phyloP scores from a whole-genome alignment of 257 asterid genomes.

The Salvia splendens region DNA sequence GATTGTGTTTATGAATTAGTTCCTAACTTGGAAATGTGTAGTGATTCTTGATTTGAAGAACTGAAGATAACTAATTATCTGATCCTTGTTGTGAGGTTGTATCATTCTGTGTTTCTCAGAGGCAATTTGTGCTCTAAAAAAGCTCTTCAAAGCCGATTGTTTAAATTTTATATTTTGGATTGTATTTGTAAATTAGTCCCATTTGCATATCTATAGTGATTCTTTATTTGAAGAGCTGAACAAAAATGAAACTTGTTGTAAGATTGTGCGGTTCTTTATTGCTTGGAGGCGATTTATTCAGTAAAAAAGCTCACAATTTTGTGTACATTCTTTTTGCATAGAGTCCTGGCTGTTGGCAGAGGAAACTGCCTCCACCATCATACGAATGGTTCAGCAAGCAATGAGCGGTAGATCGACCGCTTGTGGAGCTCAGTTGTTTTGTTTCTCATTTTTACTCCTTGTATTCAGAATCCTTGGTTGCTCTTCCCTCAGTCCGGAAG shows the following conservation, averaged over 20 bases:
- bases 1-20: constrained; percentile 29
- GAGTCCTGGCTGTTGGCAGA: constrained; percentile 68
- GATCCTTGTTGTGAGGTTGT: constrained; percentile 30
- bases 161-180: constrained; percentile 32
- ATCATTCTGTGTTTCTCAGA: constrained; percentile 51
- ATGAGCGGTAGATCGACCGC: constrained; percentile 73
- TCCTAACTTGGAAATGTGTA: constrained; percentile 28
- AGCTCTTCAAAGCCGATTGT: constrained; percentile 39
- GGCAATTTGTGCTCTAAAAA: constrained; percentile 41
- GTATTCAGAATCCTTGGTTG: constrained; percentile 46
- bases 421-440: constrained; percentile 47
- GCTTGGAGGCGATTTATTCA: constrained; percentile 51
- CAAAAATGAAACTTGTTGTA: constrained; percentile 29
- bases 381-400: constrained; percentile 49
- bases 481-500: constrained; percentile 67
- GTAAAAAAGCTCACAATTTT: constrained; percentile 67
- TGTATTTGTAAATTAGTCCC: constrained; percentile 28
- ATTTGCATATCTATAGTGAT: constrained; percentile 24
- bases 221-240: constrained; percentile 31
- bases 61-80: constrained; percentile 12
- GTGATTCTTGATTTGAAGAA: constrained; percentile 29
- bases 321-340: constrained; percentile 40
- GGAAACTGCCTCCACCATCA: constrained; percentile 54
- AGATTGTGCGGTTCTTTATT: constrained; percentile 33
- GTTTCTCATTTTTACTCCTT: constrained; percentile 48